Base-by-base conservation (phyloP, 2,329 filamentous ascomycete genomes). In the Neobulgaria alba region DNA sequence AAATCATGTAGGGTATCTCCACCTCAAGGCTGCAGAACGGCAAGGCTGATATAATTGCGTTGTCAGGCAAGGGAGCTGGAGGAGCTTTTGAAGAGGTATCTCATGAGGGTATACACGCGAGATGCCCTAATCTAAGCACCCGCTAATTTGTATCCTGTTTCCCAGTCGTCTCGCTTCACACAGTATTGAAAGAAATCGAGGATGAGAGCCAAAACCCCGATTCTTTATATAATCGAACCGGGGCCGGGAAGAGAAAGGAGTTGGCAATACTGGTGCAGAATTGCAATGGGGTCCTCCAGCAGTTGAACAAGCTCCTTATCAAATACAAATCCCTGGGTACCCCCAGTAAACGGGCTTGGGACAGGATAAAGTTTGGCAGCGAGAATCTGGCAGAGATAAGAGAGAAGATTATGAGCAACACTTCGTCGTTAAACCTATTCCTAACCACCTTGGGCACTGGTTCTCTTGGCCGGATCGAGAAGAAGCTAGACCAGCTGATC, bases 361-460 rank as follows among this genome's bases (percentile, higher is more conserved):
- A 57, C 31, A 38, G 51, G 21, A 29, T 61, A 4, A 51, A 30
- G 5, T 55, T 38, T 39, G 50, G 47, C 3, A 40, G 43, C n/a
- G 29, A 45, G 12, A 45, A 53, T 3, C 35, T 55, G 18, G 29
- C 32, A 15, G 46, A 53, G n/a, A 33, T 56, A 16, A 37, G 50
- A 18, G 30, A 36, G 20, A 48, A 53, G n/a, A 42, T 57, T 33
- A 37, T 51, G 21, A 30, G 54, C 3, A 60, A 55, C 42, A 45
- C 63, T 5, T 45, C 57, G 8, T 30, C 45, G 5, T 21, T 45
- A 18, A 37, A 42, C 29, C 35, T 39, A 18, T 43, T 41, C 14
- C 37, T 41, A 15, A 37, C 36, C 4, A 41, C 29, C 7, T 18
- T 47, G 14, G 31, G 16, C 2, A 39, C 33, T 4, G 36, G 33